Evolutionary conservation across 495 filamentous ascomycete species (phyloP), one percentile per base, ranked within the genome.

Genomic region (Annulohypoxylon maeteangense): DNA sequence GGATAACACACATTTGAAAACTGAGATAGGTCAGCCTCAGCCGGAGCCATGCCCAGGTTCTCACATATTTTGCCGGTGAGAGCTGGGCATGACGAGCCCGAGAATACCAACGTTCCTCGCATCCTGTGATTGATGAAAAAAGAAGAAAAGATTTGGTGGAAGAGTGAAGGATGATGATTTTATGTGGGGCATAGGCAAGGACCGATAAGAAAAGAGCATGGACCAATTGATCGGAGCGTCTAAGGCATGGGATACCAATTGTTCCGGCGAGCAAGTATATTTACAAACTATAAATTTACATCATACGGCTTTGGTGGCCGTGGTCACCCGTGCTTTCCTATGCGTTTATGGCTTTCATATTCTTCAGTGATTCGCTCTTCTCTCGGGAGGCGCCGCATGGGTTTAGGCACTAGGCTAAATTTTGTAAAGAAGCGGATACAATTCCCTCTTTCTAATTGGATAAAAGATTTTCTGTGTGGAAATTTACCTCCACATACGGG

Each of bases 51-150:
- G 71, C 85, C 85, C 72, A 88, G 77, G 74, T 87, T 87, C 71
- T 83, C 82, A 75, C 86, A 88, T 85, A 88, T 87, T 60, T 87
- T 83, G 66, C 78, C 78, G 6, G 86, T 87, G 70, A 88, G 81
- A 48, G 80, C 79, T 53, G 86, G 86, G 78, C 84, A 87, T 38
- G 85, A 87, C 66, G 80, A 85, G 80, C 86, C 85, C 69, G 86
- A 79, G 72, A 87, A 87, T 69, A 88, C 85, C 67, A 88, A 74
- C 10, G 86, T 87, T 74, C 85, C 83, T 72, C 86, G 80, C 86
- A 87, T 87, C 47, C 62, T 82, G 78, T 64, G 64, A 44, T 63
- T 69, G 67, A 44, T 64, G 65, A 64, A 67, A 72, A 71, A 47
- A 38, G 54, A 74, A 74, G 51, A 77, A 75, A 69, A 73, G 67